Evolutionary conservation across 2,329 filamentous ascomycete species (phyloP).

Genomic region (Thelonectria rubi): DNA sequence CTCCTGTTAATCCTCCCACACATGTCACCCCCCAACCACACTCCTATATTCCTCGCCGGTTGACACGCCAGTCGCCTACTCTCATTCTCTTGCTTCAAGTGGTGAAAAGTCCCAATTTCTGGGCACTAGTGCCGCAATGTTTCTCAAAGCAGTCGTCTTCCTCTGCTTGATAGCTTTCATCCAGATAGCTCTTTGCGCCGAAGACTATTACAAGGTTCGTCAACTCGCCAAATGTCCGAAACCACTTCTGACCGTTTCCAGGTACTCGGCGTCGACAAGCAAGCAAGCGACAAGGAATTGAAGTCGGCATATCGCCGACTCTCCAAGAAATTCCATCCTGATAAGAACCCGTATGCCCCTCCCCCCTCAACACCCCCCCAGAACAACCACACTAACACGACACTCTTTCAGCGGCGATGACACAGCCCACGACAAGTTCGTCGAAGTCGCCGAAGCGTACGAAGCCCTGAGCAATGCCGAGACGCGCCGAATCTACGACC

Average conservation of each 20-base stretch:
- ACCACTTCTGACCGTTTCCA: slow-evolving; percentile 48
- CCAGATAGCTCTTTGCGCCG: slow-evolving; percentile 64
- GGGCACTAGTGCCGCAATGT: slow-evolving; percentile 54
- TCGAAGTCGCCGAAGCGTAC: slow-evolving; percentile 94
- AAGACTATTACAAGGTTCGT: slow-evolving; percentile 83
- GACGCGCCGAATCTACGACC: slow-evolving; percentile 89
- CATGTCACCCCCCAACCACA: slow-evolving; percentile 20
- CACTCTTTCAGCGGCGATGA: slow-evolving; percentile 71
- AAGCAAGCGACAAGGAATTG: slow-evolving; percentile 85
- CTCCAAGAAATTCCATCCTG: slow-evolving; percentile 95
- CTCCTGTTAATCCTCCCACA: slow-evolving; percentile 8
- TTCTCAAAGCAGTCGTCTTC: slow-evolving; percentile 60
- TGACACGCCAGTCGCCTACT: slow-evolving; percentile 17
- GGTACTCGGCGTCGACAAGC: slow-evolving; percentile 81
- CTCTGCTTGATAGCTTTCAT: slow-evolving; percentile 62
- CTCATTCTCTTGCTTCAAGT: slow-evolving; percentile 5
- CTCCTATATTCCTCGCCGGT: slow-evolving; percentile 6
- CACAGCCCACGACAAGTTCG: slow-evolving; percentile 87
- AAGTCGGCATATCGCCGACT: slow-evolving; percentile 92
- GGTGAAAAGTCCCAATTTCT: slow-evolving; percentile 23
- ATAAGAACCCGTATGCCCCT: slow-evolving; percentile 89
- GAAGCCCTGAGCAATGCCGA: slow-evolving; percentile 85
- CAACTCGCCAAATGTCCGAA: neutral
- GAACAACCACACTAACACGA: neutral
- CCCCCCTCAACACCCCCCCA: slow-evolving; percentile 4